Evolutionary conservation across 139 green algal genomes (phyloP), one percentile per base, ranked within the genome.

Genomic region (Diplosphaera chodatii): DNA sequence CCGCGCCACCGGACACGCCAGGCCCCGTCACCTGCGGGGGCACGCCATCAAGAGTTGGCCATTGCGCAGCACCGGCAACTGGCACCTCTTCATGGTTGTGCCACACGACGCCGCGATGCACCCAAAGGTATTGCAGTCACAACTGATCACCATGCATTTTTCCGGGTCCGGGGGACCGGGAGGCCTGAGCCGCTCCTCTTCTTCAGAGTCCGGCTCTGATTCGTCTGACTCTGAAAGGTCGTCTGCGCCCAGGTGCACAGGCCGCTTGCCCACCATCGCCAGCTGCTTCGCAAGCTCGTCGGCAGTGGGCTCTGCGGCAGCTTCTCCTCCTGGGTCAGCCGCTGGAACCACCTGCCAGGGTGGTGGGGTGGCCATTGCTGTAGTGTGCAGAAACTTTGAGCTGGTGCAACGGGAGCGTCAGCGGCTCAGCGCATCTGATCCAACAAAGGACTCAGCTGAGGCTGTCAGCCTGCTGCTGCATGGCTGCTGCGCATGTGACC

Each of bases 141-240:
- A n/a, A n/a, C n/a, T n/a, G n/a, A n/a, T n/a, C n/a, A 80, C 80
- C 34, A 70, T 75, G 81, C 89, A 93, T 34, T 81, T 80, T 6
- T 81, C 70, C 10, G 86, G 76, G 55, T 90, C 83, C 0, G 88
- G 62, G 0, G 86, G 85, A 3, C 88, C 88, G 0, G 85, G 80
- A 0, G 79, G 75, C 40, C 80, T 33, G 2, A 76, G 68, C 3
- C 81, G 62, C 62, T 82, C 76, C 4, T 87, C 75, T 31, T 79
- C 70, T 18, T 69, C 66, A 18, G 32, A 65, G 71, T 76, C 64
- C 31, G 37, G 37, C 37, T 55, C 62, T 31, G 73, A 77, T 27
- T 67, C n/a, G n/a, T n/a, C 29, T 25, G 65, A 74, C 10, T 74
- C 32, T 33, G 66, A 73, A 25, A 23, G 3, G 48, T 25, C 18